Evolutionary conservation across 108 stramenopile species (phyloP).

Genomic region (Stephanodiscus triporus): DNA sequence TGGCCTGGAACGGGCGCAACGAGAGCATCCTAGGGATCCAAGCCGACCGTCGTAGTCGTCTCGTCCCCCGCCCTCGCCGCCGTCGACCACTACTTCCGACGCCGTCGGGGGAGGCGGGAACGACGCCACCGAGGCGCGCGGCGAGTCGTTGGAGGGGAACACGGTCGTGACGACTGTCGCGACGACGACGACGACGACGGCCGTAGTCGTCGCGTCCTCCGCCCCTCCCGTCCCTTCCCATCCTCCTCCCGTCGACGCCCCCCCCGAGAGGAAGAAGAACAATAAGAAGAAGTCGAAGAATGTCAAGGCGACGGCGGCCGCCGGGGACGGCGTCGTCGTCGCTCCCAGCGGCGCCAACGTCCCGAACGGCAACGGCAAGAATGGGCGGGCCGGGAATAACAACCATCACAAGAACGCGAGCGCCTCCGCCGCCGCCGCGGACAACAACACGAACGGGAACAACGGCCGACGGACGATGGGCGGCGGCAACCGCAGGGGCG

Average conservation of each 20-base stretch:
- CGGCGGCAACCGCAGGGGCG: not conserved
- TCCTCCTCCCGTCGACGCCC: not conserved
- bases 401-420: not conserved
- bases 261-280: not conserved
- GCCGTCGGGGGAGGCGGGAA: slow-evolving; percentile 9
- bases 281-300: not conserved
- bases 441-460: not conserved
- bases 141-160: slow-evolving; percentile 7
- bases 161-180: slow-evolving; percentile 3
- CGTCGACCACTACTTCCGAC: not conserved
- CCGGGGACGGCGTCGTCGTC: not conserved
- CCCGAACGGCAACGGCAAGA: not conserved
- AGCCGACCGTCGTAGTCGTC: not conserved
- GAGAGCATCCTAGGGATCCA: slow-evolving; percentile 28
- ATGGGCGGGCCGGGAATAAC: not conserved
- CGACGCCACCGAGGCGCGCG: not conserved
- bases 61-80: not conserved
- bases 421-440: not conserved
- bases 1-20: slow-evolving; percentile 47
- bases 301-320: not conserved
- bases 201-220: not conserved
- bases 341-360: not conserved
- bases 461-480: not conserved
- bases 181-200: not conserved
- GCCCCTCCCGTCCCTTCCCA: not conserved